phyloP scores from a whole-genome alignment of 495 filamentous ascomycete species.

The Penicillium lagena region DNA sequence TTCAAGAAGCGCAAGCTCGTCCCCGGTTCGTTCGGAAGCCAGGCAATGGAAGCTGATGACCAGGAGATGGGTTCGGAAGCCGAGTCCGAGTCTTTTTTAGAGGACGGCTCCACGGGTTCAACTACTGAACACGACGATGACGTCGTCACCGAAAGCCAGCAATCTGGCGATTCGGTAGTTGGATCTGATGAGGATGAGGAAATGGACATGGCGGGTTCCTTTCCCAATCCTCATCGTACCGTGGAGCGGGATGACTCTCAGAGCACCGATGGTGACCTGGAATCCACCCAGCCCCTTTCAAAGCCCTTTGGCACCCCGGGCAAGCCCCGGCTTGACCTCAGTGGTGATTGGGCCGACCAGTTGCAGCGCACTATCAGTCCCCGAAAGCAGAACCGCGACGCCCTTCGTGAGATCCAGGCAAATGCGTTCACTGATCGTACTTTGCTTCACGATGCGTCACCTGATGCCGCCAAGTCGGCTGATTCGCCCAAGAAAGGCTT shows the following conservation, averaged over 20 bases:
- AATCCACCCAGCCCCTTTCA: constrained; percentile 31
- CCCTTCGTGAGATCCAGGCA: constrained; percentile 52
- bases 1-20: constrained; percentile 66
- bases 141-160: constrained; percentile 51
- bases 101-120: constrained; percentile 78
- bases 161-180: constrained; percentile 58
- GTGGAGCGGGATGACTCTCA: constrained; percentile 52
- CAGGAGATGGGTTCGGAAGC: constrained; percentile 34
- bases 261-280: constrained; percentile 38
- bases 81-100: constrained; percentile 76
- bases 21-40: constrained; percentile 72
- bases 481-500: constrained; percentile 52
- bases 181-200: constrained; percentile 67
- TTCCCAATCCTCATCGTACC: constrained; percentile 57
- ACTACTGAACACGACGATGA: constrained; percentile 59
- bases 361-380: constrained; percentile 89
- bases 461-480: constrained; percentile 17
- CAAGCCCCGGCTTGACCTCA: constrained; percentile 50
- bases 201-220: constrained; percentile 73
- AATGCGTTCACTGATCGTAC: constrained; percentile 40
- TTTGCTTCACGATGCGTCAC: constrained; percentile 25
- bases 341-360: constrained; percentile 82
- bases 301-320: constrained; percentile 50
- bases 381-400: constrained; percentile 73
- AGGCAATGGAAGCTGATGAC: constrained; percentile 48